Base-by-base conservation (phyloP, 2,329 filamentous ascomycete genomes). In the Cercospora sp. region DNA sequence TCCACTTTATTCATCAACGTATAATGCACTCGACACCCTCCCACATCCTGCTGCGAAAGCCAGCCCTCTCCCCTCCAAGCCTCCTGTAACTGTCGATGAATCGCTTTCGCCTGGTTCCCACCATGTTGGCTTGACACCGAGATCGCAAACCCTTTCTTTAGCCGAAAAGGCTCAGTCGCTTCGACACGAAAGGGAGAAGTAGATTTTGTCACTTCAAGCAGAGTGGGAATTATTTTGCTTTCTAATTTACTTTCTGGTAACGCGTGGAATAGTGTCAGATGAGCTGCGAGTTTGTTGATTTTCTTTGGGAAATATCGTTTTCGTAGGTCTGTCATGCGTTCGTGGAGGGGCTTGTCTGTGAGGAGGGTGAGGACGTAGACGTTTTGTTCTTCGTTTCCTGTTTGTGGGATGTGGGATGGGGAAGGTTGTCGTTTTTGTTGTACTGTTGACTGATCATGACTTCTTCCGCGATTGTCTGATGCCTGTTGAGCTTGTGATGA, bases 1-100 rank as follows among this genome's bases (percentile, higher is more conserved):
- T 80, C 77, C 3, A 81, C 81, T 69, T 83, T 83, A 66, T 83
- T 83, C 81, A 82, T 82, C 16, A 83, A 77, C 10, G 81, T 83
- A 76, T 81, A 83, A 63, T 83, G 82, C 8, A 80, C 77, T 6
- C 75, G 75, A 72, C 79, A 80, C 0, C 76, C 78, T 3, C 77
- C 77, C n/a, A 73, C 74, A 70, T 83, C 82, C 72, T 83, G 81
- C 67, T 79, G 77, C 45, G 80, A 82, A 12, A 83, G 69, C 26
- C 78, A 81, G 2, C 75, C 72, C n/a, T 76, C 67, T 73, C 74
- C 65, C 31, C 73, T 63, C 81, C 81, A 83, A 13, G 73, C 71
- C 8, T 70, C 68, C 66, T 76, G 75, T 33, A 83, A 71, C 39
- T 75, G 70, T 5, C 68, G 70, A 64, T 81, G 80, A 10, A 83